A percentile compares a stretch with the other conserved stretches of the same genome.
These are phyloP conservation scores for Talaromyces sp. DNA, from an alignment of 2,329 filamentous ascomycete genomes.

Conservation along the genomic window DNA sequence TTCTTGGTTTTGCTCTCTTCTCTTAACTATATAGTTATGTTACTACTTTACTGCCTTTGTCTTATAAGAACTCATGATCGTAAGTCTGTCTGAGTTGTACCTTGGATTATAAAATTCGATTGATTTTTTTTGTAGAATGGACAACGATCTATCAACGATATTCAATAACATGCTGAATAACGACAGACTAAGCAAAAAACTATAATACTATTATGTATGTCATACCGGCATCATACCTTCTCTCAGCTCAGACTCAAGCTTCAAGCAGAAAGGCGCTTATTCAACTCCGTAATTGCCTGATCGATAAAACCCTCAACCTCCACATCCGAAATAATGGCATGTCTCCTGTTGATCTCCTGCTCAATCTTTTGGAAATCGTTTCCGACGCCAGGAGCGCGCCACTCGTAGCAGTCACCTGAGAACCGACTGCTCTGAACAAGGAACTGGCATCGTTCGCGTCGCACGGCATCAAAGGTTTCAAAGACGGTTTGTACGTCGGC, in stretches of 20 bases:
- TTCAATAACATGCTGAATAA: background rate
- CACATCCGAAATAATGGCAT: slow-evolving; percentile 1
- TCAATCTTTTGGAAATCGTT: slow-evolving; percentile 28
- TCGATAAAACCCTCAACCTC: background rate
- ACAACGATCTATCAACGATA: background rate
- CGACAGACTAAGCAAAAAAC: background rate
- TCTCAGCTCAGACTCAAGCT: background rate
- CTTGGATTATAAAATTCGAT: too few species aligned
- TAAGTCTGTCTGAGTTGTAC: too few species aligned
- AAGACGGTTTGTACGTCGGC: slow-evolving; percentile 38
- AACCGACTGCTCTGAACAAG: slow-evolving; percentile 51
- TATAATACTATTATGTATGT: background rate
- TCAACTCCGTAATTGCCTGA: background rate
- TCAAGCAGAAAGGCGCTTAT: background rate
- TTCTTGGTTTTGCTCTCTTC: background rate
- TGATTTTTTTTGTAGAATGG: too few species aligned
- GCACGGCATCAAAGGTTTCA: slow-evolving; percentile 49
- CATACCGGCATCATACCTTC: background rate
- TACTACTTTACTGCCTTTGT: too few species aligned
- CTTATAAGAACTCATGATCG: too few species aligned
- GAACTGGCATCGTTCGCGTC: slow-evolving; percentile 50
- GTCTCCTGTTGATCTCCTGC: slow-evolving; percentile 23
- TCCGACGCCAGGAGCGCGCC: slow-evolving; percentile 26
- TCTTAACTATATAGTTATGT: background rate
- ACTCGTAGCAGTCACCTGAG: slow-evolving; percentile 33